Percentiles rank a stretch among this genome's conserved stretches.
These are phyloP conservation scores for Cladosporium sp. DNA, from an alignment of 2,329 filamentous ascomycete species.

Conservation along the genomic window DNA sequence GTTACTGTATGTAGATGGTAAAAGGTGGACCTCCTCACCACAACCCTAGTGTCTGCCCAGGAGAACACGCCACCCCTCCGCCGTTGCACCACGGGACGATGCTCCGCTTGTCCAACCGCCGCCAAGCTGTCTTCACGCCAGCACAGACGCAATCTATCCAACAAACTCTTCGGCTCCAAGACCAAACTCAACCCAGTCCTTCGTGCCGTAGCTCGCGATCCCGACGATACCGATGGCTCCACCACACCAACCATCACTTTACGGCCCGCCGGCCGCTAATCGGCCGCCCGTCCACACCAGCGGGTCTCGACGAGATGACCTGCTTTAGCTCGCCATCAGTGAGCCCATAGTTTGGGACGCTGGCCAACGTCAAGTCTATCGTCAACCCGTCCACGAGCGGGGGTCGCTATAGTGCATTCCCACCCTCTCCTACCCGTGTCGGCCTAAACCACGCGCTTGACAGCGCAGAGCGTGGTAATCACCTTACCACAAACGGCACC, in stretches of 20 bases:
- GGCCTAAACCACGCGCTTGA: neutral
- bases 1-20: too few relatives aligned
- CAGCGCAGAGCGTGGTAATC: neutral
- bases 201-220: neutral
- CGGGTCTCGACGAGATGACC: constrained; percentile 8
- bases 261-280: constrained; percentile 4
- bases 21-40: neutral
- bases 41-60: neutral
- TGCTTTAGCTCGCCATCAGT: constrained; percentile 4
- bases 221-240: constrained; percentile 4
- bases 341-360: constrained; percentile 7
- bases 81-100: neutral
- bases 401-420: neutral
- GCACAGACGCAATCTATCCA: constrained; percentile 7
- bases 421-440: neutral
- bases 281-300: constrained; percentile 2
- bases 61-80: neutral
- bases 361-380: constrained; percentile 9
- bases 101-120: neutral
- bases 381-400: neutral
- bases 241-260: neutral
- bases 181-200: neutral
- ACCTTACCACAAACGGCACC: constrained; percentile 2
- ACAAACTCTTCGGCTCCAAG: neutral
- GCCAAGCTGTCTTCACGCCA: constrained; percentile 17